A percentile compares a stretch with the other conserved stretches of the same genome.
phyloP scores from a whole-genome alignment of 2,329 filamentous ascomycete species.

The Phialophora tarda region DNA sequence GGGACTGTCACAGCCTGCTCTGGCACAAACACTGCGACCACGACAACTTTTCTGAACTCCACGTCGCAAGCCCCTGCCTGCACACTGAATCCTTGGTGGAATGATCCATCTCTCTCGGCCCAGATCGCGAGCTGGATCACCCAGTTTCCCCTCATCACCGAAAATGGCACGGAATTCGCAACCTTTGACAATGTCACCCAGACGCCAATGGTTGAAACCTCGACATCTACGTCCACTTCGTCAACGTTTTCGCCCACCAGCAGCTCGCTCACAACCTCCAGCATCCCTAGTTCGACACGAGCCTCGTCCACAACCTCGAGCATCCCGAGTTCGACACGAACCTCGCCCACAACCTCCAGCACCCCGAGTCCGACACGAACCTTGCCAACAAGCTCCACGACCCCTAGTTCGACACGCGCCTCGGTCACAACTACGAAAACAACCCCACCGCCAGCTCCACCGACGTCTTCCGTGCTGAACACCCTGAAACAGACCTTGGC shows the following conservation, averaged over 20 bases:
- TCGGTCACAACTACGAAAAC: too few relatives aligned
- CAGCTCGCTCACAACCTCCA: neutral
- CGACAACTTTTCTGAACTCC: slow-evolving; percentile 1
- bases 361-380: too few relatives aligned
- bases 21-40: neutral
- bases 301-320: neutral
- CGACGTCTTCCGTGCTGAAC: neutral
- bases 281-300: neutral
- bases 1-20: slow-evolving; percentile 15
- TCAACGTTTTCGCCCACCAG: neutral
- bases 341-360: too few relatives aligned
- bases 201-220: slow-evolving; percentile 1
- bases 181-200: slow-evolving; percentile 7
- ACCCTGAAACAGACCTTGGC: neutral
- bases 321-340: neutral
- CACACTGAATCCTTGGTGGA: slow-evolving; percentile 17
- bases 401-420: too few relatives aligned
- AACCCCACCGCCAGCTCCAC: neutral
- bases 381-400: too few relatives aligned
- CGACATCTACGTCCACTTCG: neutral
- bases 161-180: neutral
- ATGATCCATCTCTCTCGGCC: slow-evolving; percentile 12
- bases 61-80: slow-evolving; percentile 13
- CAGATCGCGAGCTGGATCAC: slow-evolving; percentile 17
- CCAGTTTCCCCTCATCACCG: slow-evolving; percentile 15